Evolutionary conservation across 306 rosid genomes (phyloP).

Genomic region (Trichosanthes cucumerina): DNA sequence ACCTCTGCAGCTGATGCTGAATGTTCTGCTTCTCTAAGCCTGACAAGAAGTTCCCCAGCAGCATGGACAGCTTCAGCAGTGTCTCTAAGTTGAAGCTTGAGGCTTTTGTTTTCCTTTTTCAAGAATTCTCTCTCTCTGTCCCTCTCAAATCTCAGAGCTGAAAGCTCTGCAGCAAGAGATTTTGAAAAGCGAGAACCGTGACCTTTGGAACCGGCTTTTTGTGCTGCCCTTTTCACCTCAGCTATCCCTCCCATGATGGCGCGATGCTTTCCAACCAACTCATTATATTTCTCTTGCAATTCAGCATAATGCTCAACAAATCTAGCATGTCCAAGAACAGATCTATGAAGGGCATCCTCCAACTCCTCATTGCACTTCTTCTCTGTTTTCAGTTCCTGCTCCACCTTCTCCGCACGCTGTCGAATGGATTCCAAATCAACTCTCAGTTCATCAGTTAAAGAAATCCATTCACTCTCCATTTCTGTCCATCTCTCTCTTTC

Average conservation of each 20-base stretch:
- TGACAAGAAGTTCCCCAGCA: slow-evolving; percentile 88
- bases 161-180: slow-evolving; percentile 86
- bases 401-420: slow-evolving; percentile 52
- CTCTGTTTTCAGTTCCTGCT: slow-evolving; percentile 56
- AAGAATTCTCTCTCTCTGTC: slow-evolving; percentile 78
- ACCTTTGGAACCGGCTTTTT: slow-evolving; percentile 70
- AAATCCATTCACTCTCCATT: slow-evolving; percentile 98
- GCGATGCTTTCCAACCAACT: slow-evolving; percentile 57
- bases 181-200: slow-evolving; percentile 74
- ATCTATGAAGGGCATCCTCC: slow-evolving; percentile 72
- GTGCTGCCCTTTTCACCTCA: slow-evolving; percentile 81
- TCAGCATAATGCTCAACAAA: slow-evolving; percentile 89
- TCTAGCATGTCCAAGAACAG: slow-evolving; percentile 84
- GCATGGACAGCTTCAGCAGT: slow-evolving; percentile 99
- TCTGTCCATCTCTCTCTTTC: slow-evolving; percentile 92
- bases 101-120: slow-evolving; percentile 77
- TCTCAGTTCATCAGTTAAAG: slow-evolving; percentile 82
- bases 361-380: slow-evolving; percentile 71
- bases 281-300: slow-evolving; percentile 80
- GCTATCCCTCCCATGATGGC: slow-evolving; percentile 89
- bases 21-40: slow-evolving; percentile 92
- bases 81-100: slow-evolving; percentile 80
- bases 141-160: slow-evolving; percentile 71
- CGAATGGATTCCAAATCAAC: slow-evolving; percentile 70
- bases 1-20: slow-evolving; percentile 74